Evolutionary conservation across 768 basidiomycete species (phyloP).

Genomic region (Lentinula detonsa): DNA sequence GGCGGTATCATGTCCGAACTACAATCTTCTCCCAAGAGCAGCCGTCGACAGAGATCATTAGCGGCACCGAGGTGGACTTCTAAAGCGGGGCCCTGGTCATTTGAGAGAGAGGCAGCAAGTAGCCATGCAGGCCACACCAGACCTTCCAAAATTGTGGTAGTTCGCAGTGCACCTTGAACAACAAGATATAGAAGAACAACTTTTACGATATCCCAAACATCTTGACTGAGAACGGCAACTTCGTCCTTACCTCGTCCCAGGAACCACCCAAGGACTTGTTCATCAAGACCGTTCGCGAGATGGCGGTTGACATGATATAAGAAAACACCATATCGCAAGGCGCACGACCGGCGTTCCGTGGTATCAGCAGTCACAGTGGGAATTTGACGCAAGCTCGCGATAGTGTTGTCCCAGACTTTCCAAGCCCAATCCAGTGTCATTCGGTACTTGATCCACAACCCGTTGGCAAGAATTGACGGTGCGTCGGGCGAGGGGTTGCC

Average conservation of each 20-base stretch:
- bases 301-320: constrained; percentile 72
- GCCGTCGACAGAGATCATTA: constrained; percentile 52
- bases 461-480: constrained; percentile 65
- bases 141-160: constrained; percentile 67
- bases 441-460: constrained; percentile 80
- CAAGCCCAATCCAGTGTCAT: constrained; percentile 69
- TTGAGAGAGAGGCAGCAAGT: constrained; percentile 36
- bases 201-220: constrained; percentile 64
- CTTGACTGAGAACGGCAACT: constrained; percentile 48
- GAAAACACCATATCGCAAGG: constrained; percentile 64
- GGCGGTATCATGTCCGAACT: constrained; percentile 30
- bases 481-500: constrained; percentile 54
- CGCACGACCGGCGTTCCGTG: constrained; percentile 41
- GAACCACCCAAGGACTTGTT: constrained; percentile 69
- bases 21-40: constrained; percentile 52
- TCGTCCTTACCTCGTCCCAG: constrained; percentile 60
- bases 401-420: constrained; percentile 81
- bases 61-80: constrained; percentile 54
- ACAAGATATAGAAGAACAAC: constrained; percentile 59
- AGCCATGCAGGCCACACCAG: constrained; percentile 79
- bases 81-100: constrained; percentile 32
- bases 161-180: constrained; percentile 61
- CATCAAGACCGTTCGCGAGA: constrained; percentile 66
- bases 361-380: constrained; percentile 47
- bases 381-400: constrained; percentile 68